Base-by-base conservation (phyloP, 2,329 filamentous ascomycete genomes). In the Acephala macrosclerotiorum region DNA sequence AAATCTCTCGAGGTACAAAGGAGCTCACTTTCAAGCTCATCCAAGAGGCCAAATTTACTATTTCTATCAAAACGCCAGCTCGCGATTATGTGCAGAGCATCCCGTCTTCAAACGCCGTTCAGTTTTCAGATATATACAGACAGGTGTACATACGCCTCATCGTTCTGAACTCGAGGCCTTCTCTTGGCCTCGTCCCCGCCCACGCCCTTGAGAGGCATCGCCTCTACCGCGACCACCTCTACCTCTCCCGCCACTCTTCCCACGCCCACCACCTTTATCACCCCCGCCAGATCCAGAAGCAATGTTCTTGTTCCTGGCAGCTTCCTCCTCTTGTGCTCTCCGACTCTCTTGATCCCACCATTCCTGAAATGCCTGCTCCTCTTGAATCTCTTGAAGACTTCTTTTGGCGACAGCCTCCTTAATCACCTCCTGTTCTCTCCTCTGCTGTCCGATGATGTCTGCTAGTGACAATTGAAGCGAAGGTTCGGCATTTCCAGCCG, bases 361-460 rank as follows among this genome's bases (percentile, higher is more conserved):
- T 76, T 96, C 90, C 76, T 97, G 93, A 76, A 99, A 99, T 60
- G 93, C 93, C 76, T 99, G 96, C 79, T 99, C 96, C 70, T 96
- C 89, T 77, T 99, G 96, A 66, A 99, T 99, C 69, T 98, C 96
- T 75, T 96, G 90, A 35, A 99, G 81, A 69, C 92, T 96, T 63
- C 95, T 87, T 79, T 97, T 97, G 1, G 94, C 92, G 12, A 89
- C 89, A 0, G 94, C 93, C 76, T 97, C 94, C 61, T 88, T 90
- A 67, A 96, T 89, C 20, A 88, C 86, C 64, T 93, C 88, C 75
- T 96, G 96, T 76, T 97, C 94, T 9, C 88, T 88, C 76, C 91
- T 88, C 79, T 99, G 94, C 74, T 97, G 89, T 8, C 89, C 89
- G 16, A 98, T 91, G 64, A 99, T 99, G 71, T 97, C 93, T 18